Evolutionary conservation across 2,329 filamentous ascomycete genomes (phyloP), one percentile per base, ranked within the genome.

Genomic region (Aspergillus pseudonomiae): DNA sequence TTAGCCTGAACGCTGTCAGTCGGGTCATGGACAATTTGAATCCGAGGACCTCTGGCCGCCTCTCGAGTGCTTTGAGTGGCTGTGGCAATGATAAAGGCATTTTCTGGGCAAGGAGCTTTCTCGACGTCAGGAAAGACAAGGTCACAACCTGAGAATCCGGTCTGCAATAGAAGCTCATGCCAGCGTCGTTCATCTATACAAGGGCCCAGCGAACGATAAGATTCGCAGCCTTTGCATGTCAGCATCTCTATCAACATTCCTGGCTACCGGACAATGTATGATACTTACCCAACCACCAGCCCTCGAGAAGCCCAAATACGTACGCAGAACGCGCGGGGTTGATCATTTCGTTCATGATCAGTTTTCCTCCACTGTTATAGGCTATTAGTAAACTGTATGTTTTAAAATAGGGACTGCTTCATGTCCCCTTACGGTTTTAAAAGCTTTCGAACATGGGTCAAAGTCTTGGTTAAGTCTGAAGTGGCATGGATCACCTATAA

Each of bases 61-160:
- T 30, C n/a, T 21, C 7, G 26, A 10, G 28, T 10, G 16, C 21
- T 4, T 12, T 32, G 28, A 9, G 9, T 52, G 1, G 48, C 48
- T 34, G 48, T 52, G 48, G 48, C n/a, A n/a, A 52, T 12, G 9
- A 52, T 52, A 52, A 52, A 4, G 2, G 48, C 10, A 52, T 52
- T 52, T 41, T 67, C 65, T 34, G 64, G 62, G 24, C 55, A 60
- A 3, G 24, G 14, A 3, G 46, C n/a, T 14, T 67, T 50, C n/a
- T 58, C 57, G 43, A 64, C 68, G 48, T 70, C 68, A 45, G 59
- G 34, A 10, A 68, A 16, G n/a, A 60, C 57, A 12, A 70, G n/a
- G 12, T 68, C 68, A 26, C 63, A 63, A 4, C 68, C 68, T 24
- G 65, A 66, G 36, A 68, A 70, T 9, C 65, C 65, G 7, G 63